These are phyloP conservation scores for Calocybe gambosa DNA, from an alignment of 1,284 basidiomycete genomes.

Conservation along the genomic window DNA sequence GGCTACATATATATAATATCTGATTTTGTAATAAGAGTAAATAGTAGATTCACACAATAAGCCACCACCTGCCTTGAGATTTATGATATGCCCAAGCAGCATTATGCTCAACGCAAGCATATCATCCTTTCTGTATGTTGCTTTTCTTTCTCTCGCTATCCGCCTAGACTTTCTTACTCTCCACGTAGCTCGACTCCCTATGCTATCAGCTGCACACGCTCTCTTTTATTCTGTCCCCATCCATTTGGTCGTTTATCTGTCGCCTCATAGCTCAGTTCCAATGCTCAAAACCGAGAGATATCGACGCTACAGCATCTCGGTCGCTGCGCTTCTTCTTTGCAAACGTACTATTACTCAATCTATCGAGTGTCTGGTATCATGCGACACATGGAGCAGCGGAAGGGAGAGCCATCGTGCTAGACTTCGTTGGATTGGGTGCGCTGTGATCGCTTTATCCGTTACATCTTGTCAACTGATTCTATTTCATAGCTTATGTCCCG, in stretches of 20 bases:
- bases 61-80: too few species aligned
- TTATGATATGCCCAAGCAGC: conserved; percentile 66
- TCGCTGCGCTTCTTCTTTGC: conserved; percentile 61
- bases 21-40: too few species aligned
- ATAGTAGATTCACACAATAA: too few species aligned
- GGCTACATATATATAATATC: neutral
- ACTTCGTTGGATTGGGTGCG: conserved; percentile 73
- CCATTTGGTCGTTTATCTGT: conserved; percentile 49
- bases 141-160: conserved; percentile 2
- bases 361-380: conserved; percentile 56
- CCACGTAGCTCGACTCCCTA: conserved; percentile 55
- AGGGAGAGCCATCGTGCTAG: conserved; percentile 57
- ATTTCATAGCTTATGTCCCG: conserved; percentile 45
- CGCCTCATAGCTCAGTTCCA: conserved; percentile 57
- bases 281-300: conserved; percentile 56
- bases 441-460: conserved; percentile 10
- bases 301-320: conserved; percentile 42
- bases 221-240: conserved; percentile 70
- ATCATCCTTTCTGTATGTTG: conserved; percentile 62
- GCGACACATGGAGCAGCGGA: conserved; percentile 42
- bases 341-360: conserved; percentile 52
- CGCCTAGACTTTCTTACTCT: conserved; percentile 2
- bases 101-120: conserved; percentile 71
- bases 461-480: conserved; percentile 1
- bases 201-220: conserved; percentile 67